These are phyloP conservation scores for Rhododendron vialii DNA, from an alignment of 148 eudicot genomes.

Conservation along the genomic window DNA sequence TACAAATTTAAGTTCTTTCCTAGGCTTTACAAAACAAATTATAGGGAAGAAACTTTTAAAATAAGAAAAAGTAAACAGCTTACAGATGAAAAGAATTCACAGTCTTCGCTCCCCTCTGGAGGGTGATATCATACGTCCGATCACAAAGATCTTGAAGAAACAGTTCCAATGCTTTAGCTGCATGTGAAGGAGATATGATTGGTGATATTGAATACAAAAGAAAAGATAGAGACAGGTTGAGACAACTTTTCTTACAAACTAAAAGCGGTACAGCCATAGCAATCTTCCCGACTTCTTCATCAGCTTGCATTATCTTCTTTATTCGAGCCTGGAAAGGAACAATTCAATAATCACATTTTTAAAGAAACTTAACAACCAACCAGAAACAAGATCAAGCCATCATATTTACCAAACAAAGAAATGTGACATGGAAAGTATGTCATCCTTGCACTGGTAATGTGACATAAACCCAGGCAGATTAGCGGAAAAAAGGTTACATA, in stretches of 20 bases:
- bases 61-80: conserved; percentile 24
- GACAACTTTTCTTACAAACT: conserved; percentile 60
- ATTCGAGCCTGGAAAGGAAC: conserved; percentile 67
- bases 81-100: conserved; percentile 87
- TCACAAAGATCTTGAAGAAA: conserved; percentile 98
- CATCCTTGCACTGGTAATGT: background rate
- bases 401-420: background rate
- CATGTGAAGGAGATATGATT: conserved; percentile 12
- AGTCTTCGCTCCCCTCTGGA: conserved; percentile 92
- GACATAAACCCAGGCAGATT: background rate
- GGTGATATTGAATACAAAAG: background rate
- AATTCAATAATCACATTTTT: background rate
- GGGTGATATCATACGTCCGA: conserved; percentile 89
- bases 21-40: background rate
- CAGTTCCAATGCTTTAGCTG: conserved; percentile 96
- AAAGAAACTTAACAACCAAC: background rate
- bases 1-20: background rate
- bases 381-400: background rate
- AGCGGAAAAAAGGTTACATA: background rate
- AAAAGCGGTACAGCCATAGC: conserved; percentile 98
- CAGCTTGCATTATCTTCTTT: conserved; percentile 98
- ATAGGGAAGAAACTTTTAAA: background rate
- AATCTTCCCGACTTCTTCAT: conserved; percentile 97
- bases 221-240: background rate
- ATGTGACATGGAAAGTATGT: background rate